A percentile compares a stretch with the other conserved stretches of the same genome.
Evolutionary conservation across 1,139 yeast genomes (phyloP).

Genomic region (Saccharomyces hybrid): DNA sequence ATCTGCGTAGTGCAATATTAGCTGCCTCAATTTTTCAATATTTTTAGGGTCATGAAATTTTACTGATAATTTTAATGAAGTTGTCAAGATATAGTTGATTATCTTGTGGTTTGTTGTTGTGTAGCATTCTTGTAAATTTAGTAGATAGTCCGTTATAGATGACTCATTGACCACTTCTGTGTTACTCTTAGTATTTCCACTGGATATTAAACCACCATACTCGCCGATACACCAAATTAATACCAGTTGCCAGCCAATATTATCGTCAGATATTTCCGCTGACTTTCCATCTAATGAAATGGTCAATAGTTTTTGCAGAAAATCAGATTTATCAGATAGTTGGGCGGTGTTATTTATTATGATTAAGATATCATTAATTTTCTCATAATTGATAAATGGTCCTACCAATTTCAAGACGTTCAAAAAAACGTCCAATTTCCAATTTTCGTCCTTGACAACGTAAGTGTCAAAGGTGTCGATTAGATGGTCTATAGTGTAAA

Average conservation of each 20-base stretch:
- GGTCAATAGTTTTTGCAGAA: conserved; percentile 43
- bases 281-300: conserved; percentile 51
- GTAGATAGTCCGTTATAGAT: conserved; percentile 34
- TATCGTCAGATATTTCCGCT: conserved; percentile 31
- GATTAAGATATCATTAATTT: conserved; percentile 68
- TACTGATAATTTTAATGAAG: conserved; percentile 68
- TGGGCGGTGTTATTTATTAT: conserved; percentile 48
- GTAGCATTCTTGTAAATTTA: conserved; percentile 36
- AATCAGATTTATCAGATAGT: conserved; percentile 27
- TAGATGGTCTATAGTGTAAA: conserved; percentile 32
- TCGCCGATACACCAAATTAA: conserved; percentile 89
- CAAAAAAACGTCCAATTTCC: conserved; percentile 82
- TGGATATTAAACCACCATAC: conserved; percentile 61
- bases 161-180: conserved; percentile 27
- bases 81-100: conserved; percentile 63
- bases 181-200: background rate
- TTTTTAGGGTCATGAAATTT: conserved; percentile 42
- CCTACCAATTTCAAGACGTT: conserved; percentile 72
- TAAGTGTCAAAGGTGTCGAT: conserved; percentile 27
- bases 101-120: conserved; percentile 36
- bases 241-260: conserved; percentile 57
- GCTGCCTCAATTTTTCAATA: conserved; percentile 56
- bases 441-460: conserved; percentile 40
- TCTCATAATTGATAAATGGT: conserved; percentile 60
- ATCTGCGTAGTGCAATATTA: conserved; percentile 49